A percentile compares a stretch with the other conserved stretches of the same genome.
phyloP scores from a whole-genome alignment of 2,329 filamentous ascomycete species.

The Thermothelomyces thermophilus region DNA sequence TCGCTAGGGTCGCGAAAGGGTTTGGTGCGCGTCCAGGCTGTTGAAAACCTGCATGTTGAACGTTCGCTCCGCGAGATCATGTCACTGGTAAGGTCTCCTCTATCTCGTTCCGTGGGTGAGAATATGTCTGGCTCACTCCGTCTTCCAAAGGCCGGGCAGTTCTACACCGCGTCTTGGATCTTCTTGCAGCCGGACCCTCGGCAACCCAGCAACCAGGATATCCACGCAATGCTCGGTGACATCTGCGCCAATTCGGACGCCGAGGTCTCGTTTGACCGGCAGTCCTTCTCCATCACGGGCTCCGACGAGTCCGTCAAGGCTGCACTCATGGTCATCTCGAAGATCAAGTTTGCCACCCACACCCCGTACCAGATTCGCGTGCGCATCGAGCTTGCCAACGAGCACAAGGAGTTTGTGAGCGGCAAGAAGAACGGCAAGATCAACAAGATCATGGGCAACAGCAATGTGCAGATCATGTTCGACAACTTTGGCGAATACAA shows the following conservation, averaged over 20 bases:
- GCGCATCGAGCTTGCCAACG: slow-evolving; percentile 97
- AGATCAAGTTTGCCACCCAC: slow-evolving; percentile 81
- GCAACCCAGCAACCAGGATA: slow-evolving; percentile 57
- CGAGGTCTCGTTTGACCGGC: slow-evolving; percentile 89
- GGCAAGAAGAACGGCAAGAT: slow-evolving; percentile 99
- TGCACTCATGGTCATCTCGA: slow-evolving; percentile 88
- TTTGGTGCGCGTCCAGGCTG: slow-evolving; percentile 83
- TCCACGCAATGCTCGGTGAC: slow-evolving; percentile 85
- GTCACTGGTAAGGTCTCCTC: slow-evolving; percentile 61
- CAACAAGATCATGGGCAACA: slow-evolving; percentile 99
- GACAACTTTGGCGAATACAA: slow-evolving; percentile 99
- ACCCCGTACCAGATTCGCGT: slow-evolving; percentile 90
- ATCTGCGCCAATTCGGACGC: slow-evolving; percentile 96
- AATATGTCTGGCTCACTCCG: slow-evolving; percentile 23
- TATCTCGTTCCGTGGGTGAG: slow-evolving; percentile 2
- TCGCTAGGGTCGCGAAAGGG: slow-evolving; percentile 78
- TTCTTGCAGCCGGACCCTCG: slow-evolving; percentile 69
- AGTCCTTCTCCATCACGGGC: slow-evolving; percentile 88
- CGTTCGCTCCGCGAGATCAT: slow-evolving; percentile 93
- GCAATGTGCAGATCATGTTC: slow-evolving; percentile 98
- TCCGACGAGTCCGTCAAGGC: slow-evolving; percentile 95
- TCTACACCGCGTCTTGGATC: slow-evolving; percentile 96
- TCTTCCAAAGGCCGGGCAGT: slow-evolving; percentile 75
- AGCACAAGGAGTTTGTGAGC: slow-evolving; percentile 99
- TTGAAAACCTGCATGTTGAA: slow-evolving; percentile 89